A percentile compares a stretch with the other conserved stretches of the same genome.
These are phyloP conservation scores for Gracilariopsis chorda DNA, from an alignment of 23 red algal species.

Conservation along the genomic window DNA sequence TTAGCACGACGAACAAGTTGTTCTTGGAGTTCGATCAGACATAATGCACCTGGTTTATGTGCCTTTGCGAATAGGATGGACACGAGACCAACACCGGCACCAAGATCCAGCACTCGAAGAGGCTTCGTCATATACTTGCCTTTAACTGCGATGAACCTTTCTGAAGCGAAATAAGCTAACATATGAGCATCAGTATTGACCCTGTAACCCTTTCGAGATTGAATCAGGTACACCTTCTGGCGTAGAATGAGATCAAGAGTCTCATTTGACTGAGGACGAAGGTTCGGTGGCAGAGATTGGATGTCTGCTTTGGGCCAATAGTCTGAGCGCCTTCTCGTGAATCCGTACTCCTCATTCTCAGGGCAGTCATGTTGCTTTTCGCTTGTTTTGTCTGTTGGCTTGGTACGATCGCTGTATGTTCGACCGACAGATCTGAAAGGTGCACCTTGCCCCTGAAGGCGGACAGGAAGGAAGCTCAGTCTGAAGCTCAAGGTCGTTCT, in stretches of 20 bases:
- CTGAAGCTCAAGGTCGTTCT: too few species aligned
- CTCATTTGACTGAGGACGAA: constrained; percentile 29
- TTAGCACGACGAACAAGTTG: constrained; percentile 33
- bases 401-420: too few species aligned
- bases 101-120: constrained; percentile 58
- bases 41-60: background rate
- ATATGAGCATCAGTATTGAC: constrained; percentile 56
- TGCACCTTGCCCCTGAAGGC: too few species aligned
- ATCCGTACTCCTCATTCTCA: too few species aligned
- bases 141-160: background rate
- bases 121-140: background rate
- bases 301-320: constrained; percentile 29
- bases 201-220: constrained; percentile 44
- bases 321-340: constrained; percentile 27
- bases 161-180: constrained; percentile 35
- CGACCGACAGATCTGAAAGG: too few species aligned
- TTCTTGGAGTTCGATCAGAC: constrained; percentile 23
- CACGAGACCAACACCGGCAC: constrained; percentile 36
- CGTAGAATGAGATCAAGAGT: constrained; percentile 65
- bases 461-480: too few species aligned
- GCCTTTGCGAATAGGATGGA: constrained; percentile 44
- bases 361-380: too few species aligned
- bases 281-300: constrained; percentile 4
- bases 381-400: too few species aligned
- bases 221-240: constrained; percentile 46